These are phyloP conservation scores for Cyberlindnera amylophila DNA, from an alignment of 805 yeast genomes.

Conservation along the genomic window DNA sequence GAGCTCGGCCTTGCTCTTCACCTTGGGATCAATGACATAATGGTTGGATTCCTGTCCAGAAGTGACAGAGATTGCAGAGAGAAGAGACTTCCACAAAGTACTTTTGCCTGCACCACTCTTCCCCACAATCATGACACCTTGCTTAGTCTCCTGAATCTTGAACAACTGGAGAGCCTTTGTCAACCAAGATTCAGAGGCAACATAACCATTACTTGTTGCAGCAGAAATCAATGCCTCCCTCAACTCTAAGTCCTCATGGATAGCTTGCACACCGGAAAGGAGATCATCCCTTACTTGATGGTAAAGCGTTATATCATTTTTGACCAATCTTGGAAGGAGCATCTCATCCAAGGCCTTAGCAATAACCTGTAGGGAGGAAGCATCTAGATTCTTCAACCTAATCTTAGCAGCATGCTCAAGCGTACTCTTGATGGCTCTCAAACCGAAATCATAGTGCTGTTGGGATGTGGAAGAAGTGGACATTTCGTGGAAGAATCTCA, in stretches of 20 bases:
- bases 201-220: conserved; percentile 33
- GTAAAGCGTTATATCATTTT: conserved; percentile 43
- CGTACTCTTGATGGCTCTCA: conserved; percentile 73
- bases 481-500: conserved; percentile 44
- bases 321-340: conserved; percentile 62
- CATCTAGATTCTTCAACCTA: conserved; percentile 24
- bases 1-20: conserved; percentile 57
- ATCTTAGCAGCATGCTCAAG: conserved; percentile 54
- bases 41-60: conserved; percentile 36
- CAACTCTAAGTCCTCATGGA: conserved; percentile 31
- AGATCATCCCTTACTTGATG: not conserved
- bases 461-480: conserved; percentile 40
- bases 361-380: conserved; percentile 34
- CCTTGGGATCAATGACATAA: conserved; percentile 70
- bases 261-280: conserved; percentile 41
- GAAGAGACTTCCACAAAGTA: conserved; percentile 43
- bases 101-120: conserved; percentile 74
- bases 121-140: conserved; percentile 83
- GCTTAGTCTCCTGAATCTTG: conserved; percentile 58
- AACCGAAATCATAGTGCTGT: conserved; percentile 91
- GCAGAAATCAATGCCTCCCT: conserved; percentile 23
- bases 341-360: conserved; percentile 55
- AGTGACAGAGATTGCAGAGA: conserved; percentile 33
- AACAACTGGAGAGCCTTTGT: conserved; percentile 57
- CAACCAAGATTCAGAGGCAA: conserved; percentile 40